Evolutionary conservation across 2,329 filamentous ascomycete species (phyloP).

Genomic region (Exophiala viscosa): DNA sequence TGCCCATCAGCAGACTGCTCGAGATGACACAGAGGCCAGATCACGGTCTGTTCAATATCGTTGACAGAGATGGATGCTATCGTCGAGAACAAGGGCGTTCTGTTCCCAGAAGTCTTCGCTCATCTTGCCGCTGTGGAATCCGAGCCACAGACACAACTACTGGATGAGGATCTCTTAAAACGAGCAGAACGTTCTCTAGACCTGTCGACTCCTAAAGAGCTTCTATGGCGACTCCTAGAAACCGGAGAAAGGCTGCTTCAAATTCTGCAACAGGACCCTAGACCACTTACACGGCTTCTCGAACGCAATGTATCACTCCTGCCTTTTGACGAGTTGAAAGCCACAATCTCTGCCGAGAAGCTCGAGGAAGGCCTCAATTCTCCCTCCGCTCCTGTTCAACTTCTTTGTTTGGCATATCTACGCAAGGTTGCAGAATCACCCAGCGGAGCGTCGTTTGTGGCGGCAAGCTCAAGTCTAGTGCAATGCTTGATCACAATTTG

Average conservation of each 20-base stretch:
- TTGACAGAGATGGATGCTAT: conserved; percentile 19
- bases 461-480: conserved; percentile 54
- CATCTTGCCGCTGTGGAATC: conserved; percentile 23
- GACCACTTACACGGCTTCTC: conserved; percentile 52
- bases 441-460: conserved; percentile 57
- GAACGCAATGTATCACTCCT: conserved; percentile 48
- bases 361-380: conserved; percentile 54
- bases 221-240: conserved; percentile 23
- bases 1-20: not conserved
- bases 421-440: conserved; percentile 51
- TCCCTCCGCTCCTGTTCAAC: conserved; percentile 52
- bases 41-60: no score
- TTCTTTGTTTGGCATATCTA: conserved; percentile 54
- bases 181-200: conserved; percentile 25
- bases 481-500: conserved; percentile 55
- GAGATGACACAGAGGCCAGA: no score
- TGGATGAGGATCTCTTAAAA: conserved; percentile 27
- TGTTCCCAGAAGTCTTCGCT: conserved; percentile 24
- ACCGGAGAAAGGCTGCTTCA: conserved; percentile 23
- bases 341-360: conserved; percentile 48
- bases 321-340: conserved; percentile 48
- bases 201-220: conserved; percentile 18
- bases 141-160: conserved; percentile 10
- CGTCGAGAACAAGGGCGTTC: conserved; percentile 21
- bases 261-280: conserved; percentile 54